phyloP scores from a whole-genome alignment of 129 eudicot genomes.

The Silybum marianum region DNA sequence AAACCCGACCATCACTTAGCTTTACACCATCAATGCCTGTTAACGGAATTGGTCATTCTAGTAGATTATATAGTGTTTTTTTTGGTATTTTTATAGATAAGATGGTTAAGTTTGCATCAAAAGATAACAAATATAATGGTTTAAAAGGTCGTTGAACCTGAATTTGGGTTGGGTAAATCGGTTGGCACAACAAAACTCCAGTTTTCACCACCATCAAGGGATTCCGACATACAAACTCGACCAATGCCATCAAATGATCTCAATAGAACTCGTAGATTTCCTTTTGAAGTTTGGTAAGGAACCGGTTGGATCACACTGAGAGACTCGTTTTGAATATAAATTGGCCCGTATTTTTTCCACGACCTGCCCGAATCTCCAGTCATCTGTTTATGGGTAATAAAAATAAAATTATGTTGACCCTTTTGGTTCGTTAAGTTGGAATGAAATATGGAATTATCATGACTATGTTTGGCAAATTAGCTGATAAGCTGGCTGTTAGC shows the following conservation, averaged over 20 bases:
- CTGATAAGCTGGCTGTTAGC: not conserved
- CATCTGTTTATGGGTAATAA: conserved; percentile 48
- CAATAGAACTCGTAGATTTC: conserved; percentile 68
- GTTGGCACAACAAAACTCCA: conserved; percentile 87
- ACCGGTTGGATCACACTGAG: conserved; percentile 95
- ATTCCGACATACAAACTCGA: conserved; percentile 90
- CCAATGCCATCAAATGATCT: conserved; percentile 78
- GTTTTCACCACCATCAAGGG: conserved; percentile 79
- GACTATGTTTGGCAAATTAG: not conserved
- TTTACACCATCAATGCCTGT: conserved; percentile 95
- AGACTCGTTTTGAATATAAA: conserved; percentile 56
- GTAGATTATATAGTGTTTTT: not conserved
- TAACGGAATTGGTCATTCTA: not conserved
- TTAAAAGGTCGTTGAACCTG: conserved; percentile 51
- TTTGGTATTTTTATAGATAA: not conserved
- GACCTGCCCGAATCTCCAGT: conserved; percentile 84
- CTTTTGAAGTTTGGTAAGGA: conserved; percentile 85
- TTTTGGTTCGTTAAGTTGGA: not conserved
- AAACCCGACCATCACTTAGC: conserved; percentile 66
- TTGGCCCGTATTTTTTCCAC: conserved; percentile 92
- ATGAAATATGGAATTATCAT: not conserved
- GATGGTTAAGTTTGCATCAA: not conserved
- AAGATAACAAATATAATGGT: not conserved
- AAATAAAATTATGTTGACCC: not conserved
- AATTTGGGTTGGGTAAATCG: conserved; percentile 89